phyloP scores from a whole-genome alignment of 2,329 filamentous ascomycete genomes.

The Trichoderma citrinoviride region DNA sequence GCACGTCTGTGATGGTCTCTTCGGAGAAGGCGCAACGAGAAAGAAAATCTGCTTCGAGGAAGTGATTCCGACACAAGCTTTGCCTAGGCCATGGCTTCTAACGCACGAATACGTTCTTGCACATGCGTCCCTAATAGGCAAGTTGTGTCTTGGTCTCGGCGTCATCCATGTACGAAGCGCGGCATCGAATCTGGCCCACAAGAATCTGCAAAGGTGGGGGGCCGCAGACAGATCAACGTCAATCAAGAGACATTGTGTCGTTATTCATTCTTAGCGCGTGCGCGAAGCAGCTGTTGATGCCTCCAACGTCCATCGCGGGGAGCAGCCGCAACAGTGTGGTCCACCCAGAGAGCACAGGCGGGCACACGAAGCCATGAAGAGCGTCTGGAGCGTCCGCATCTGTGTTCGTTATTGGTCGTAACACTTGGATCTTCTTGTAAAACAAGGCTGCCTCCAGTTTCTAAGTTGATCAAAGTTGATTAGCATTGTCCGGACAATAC shows the following conservation, averaged over 20 bases:
- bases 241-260: background rate
- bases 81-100: background rate
- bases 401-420: background rate
- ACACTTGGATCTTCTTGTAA: background rate
- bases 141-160: slow-evolving; percentile 9
- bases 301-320: background rate
- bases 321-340: background rate
- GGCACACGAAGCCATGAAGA: background rate
- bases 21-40: background rate
- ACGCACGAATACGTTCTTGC: background rate
- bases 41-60: background rate
- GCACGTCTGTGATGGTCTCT: background rate
- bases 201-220: background rate
- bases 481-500: background rate
- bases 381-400: background rate
- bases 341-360: background rate
- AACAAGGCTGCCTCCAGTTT: background rate
- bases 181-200: slow-evolving; percentile 17
- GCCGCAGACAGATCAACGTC: background rate
- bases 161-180: slow-evolving; percentile 11
- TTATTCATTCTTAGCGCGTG: background rate
- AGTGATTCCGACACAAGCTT: background rate
- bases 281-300: background rate
- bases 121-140: slow-evolving; percentile 1
- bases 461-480: background rate